These are phyloP conservation scores for Dictyostelium citrinum DNA, from an alignment of 78 protist genomes.

Conservation along the genomic window DNA sequence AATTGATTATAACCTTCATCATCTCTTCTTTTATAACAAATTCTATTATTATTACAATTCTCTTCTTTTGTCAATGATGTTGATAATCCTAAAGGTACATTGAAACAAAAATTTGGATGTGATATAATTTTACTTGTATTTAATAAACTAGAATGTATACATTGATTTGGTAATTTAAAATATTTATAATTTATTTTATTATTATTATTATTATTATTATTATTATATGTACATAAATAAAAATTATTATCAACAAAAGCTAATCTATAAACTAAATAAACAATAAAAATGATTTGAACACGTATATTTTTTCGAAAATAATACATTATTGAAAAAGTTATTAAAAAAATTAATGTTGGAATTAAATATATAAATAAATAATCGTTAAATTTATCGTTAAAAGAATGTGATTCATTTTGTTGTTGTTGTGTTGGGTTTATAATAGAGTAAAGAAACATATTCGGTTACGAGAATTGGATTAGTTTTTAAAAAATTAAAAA, in stretches of 20 bases:
- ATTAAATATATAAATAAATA: background rate
- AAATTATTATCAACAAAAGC: background rate
- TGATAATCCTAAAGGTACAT: background rate
- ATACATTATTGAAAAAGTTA: background rate
- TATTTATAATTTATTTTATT: background rate
- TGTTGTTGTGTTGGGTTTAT: background rate
- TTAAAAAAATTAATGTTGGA: background rate
- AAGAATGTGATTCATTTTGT: background rate
- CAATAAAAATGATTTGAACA: background rate
- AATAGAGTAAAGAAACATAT: background rate
- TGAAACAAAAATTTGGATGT: constrained; percentile 1
- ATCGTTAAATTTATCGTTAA: background rate
- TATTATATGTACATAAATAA: background rate
- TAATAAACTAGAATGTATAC: background rate
- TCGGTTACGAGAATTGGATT: background rate
- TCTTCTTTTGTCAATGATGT: background rate
- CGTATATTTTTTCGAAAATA: background rate
- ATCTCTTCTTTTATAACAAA: constrained; percentile 3
- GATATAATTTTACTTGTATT: background rate
- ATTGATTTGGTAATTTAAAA: background rate
- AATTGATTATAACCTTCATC: background rate
- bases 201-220: background rate
- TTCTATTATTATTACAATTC: background rate
- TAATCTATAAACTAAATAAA: background rate
- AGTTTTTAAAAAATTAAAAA: background rate